phyloP scores from a whole-genome alignment of 129 eudicot species.

The Helianthus tuberosus region DNA sequence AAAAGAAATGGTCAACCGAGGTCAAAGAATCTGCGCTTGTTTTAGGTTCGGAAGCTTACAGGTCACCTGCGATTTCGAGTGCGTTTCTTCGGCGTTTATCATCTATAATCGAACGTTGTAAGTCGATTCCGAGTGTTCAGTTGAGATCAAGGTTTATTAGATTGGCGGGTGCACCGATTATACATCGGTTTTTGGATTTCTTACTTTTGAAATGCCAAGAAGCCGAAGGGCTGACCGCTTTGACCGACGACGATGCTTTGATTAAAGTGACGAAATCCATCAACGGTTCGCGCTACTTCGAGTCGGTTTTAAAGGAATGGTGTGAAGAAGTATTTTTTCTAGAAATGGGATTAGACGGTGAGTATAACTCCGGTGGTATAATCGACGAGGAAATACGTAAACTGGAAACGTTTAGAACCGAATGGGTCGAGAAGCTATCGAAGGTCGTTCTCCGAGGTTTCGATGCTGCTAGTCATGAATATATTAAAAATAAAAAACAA shows the following conservation, averaged over 20 bases:
- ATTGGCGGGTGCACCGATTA: constrained; percentile 59
- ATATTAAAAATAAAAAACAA: constrained; percentile 78
- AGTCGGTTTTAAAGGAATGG: constrained; percentile 70
- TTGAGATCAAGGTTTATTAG: constrained; percentile 66
- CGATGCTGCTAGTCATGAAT: constrained; percentile 70
- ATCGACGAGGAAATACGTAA: constrained; percentile 67
- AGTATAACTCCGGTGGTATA: constrained; percentile 34
- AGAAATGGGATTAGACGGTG: constrained; percentile 65
- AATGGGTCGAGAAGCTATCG: constrained; percentile 82
- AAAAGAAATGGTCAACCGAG: constrained; percentile 61
- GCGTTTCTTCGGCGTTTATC: constrained; percentile 52
- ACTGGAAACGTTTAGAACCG: constrained; percentile 68
- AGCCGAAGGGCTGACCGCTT: constrained; percentile 95
- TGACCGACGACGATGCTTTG: constrained; percentile 74
- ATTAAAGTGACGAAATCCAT: constrained; percentile 70
- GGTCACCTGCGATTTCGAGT: constrained; percentile 68
- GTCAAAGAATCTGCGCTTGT: constrained; percentile 47
- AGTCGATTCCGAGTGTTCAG: constrained; percentile 60
- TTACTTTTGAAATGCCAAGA: constrained; percentile 77
- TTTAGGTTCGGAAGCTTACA: constrained; percentile 58
- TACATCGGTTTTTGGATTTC: constrained; percentile 55
- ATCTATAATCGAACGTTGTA: constrained; percentile 70
- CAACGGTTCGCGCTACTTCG: constrained; percentile 60
- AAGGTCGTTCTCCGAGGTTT: constrained; percentile 79
- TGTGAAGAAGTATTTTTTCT: constrained; percentile 85